Base-by-base conservation (phyloP, 257 asterid genomes). In the Asclepias syriaca region DNA sequence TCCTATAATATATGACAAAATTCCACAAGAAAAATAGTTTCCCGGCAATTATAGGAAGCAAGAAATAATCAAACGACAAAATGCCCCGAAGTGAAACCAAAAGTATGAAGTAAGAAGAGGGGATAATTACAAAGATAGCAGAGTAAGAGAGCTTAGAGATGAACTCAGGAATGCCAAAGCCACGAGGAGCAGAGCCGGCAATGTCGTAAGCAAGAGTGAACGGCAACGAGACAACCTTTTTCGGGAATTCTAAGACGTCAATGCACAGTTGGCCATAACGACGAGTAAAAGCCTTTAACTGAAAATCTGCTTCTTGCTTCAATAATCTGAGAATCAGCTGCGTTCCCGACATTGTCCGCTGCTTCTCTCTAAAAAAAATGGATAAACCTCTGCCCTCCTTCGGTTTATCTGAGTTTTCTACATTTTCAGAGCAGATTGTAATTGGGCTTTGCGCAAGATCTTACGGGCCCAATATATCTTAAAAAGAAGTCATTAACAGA, bases 111-210 rank as follows among this genome's bases (percentile, higher is more conserved):
- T 51, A 45, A 65, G 16, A n/a, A 66, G 53, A 58, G 21, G 9
- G 54, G 59, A 2, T 56, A 84, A 68, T 50, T 87, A 94, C 99
- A 69, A 94, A 94, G 78, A 91, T 84, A 79, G 99, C 88, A 18
- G 97, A 88, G 86, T 83, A 89, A 15, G 99, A 88, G 45, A 94
- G 81, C 83, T 89, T 91, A 80, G 99, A 89, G 66, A 91, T 81
- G 85, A 91, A 71, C 68, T 94, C 96, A 2, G 99, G 99, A 68
- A 94, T 75, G 75, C 99, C 99, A 67, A 91, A 94, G n/a, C 97
- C 99, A 57, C 99, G 97, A 4, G 96, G 97, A n/a, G 98, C 98
- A 46, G 98, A 94, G 82, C 97, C 99, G 57, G 97, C 95, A 54
- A 94, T 85, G 90, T 87, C 97, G 77, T 82, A 87, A 74, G 97